Evolutionary conservation across 1,284 basidiomycete genomes (phyloP), one percentile per base, ranked within the genome.

Genomic region (Phaffia rhodozyma): DNA sequence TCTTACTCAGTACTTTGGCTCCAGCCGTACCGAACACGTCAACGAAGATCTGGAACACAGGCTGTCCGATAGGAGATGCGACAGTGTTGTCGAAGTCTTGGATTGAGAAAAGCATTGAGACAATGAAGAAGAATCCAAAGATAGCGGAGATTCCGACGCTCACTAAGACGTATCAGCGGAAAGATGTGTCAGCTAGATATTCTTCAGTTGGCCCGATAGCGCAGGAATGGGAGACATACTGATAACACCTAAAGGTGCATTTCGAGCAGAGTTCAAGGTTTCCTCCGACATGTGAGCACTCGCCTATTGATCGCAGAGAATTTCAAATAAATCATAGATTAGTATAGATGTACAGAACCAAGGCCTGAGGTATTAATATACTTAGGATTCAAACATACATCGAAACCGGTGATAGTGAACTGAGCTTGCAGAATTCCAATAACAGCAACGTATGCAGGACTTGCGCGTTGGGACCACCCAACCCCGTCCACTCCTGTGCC

Each of bases 101-200:
- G 38, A 88, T 87, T 0, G 83, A 86, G 73, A 87, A 87, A 0
- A 89, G 78, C 43, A 87, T 76, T 0, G 84, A 83, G 20, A 87
- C 75, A 50, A 87, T 75, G 60, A 87, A 79, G 77, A 85, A 86
- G 81, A 84, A 85, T 29, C 62, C 71, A 30, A 72, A 72, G 9
- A 86, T 68, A 1, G 85, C 82, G 3, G 84, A 86, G n/a, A 85
- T 83, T n/a, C 82, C 83, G 65, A 87, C 85, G n/a, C 84, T 80
- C 79, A 82, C 38, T 84, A 53, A 86, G 64, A 86, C 86, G 1
- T 84, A 84, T 27, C 84, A 78, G 30, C 81, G 79, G 0, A 84
- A 84, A 16, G 83, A 79, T 80, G 83, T 81, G 7, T 84, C 83
- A 20, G 38, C 5, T n/a, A 52, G 11, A 55, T 29, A 3, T 55